Evolutionary conservation across 352 stramenopile genomes (phyloP).

Genomic region (Phytophthora lateralis): DNA sequence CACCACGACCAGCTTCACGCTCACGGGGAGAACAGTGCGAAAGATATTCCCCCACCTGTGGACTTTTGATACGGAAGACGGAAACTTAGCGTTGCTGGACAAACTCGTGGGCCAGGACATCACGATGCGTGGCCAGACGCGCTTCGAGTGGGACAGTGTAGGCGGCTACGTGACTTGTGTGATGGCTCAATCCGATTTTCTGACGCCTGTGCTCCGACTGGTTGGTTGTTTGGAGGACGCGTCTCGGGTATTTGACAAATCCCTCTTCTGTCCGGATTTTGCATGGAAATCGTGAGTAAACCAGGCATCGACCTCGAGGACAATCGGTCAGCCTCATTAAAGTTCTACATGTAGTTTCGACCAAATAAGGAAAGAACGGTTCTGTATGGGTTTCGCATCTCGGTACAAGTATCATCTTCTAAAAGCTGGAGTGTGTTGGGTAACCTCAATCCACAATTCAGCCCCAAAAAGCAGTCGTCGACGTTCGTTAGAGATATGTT

Average conservation of each 20-base stretch:
- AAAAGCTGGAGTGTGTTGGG: too few species aligned
- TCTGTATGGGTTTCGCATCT: too few species aligned
- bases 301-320: too few species aligned
- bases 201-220: slow-evolving; percentile 2
- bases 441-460: too few species aligned
- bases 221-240: slow-evolving; percentile 7
- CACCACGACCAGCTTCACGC: background rate
- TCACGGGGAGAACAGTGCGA: background rate
- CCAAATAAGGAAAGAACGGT: too few species aligned
- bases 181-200: slow-evolving; percentile 1
- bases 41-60: background rate
- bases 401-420: too few species aligned
- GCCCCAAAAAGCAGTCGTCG: too few species aligned
- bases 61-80: background rate
- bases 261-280: slow-evolving; percentile 1
- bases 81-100: background rate
- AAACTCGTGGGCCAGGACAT: slow-evolving; percentile 4
- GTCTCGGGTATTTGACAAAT: slow-evolving; percentile 1
- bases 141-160: slow-evolving; percentile 2
- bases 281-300: background rate
- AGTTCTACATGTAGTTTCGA: too few species aligned
- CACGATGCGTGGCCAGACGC: background rate
- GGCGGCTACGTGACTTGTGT: background rate
- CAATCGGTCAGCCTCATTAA: too few species aligned
- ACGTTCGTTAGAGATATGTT: too few species aligned